Evolutionary conservation across 2,329 filamentous ascomycete genomes (phyloP).

Genomic region (Pestalotiopsis sp.): DNA sequence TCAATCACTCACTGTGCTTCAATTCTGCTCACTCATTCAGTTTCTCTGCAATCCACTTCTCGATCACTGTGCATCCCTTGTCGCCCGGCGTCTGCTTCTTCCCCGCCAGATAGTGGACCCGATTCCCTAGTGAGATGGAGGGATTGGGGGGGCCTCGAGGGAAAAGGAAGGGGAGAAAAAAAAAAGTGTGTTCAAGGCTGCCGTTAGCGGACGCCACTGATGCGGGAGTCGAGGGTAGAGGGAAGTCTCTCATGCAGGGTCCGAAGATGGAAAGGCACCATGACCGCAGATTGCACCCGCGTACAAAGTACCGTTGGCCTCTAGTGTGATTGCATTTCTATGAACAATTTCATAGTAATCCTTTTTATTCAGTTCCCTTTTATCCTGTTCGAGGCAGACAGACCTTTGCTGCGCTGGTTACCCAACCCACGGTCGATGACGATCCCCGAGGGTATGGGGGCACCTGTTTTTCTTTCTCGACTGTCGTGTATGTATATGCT

Average conservation of each 20-base stretch:
- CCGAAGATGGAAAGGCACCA: conserved; percentile 22
- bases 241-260: conserved; percentile 34
- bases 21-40: background rate
- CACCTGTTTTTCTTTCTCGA: background rate
- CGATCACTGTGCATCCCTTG: background rate
- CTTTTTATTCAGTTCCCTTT: background rate
- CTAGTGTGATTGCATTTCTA: background rate
- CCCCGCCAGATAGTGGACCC: background rate
- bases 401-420: background rate
- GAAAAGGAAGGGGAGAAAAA: background rate
- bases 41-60: background rate
- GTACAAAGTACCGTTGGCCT: conserved; percentile 2
- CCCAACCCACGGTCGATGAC: conserved; percentile 4
- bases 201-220: conserved; percentile 35
- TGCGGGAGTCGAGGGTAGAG: conserved; percentile 30
- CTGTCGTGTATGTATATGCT: background rate
- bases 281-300: background rate
- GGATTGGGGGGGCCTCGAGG: background rate
- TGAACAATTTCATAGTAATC: background rate
- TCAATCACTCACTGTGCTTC: background rate
- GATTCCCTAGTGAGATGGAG: background rate
- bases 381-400: background rate
- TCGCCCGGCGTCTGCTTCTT: background rate
- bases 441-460: background rate
- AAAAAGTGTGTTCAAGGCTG: conserved; percentile 15